A percentile compares a stretch with the other conserved stretches of the same genome.
These are phyloP conservation scores for Trypethelium eluteriae DNA, from an alignment of 495 filamentous ascomycete species.

Conservation along the genomic window DNA sequence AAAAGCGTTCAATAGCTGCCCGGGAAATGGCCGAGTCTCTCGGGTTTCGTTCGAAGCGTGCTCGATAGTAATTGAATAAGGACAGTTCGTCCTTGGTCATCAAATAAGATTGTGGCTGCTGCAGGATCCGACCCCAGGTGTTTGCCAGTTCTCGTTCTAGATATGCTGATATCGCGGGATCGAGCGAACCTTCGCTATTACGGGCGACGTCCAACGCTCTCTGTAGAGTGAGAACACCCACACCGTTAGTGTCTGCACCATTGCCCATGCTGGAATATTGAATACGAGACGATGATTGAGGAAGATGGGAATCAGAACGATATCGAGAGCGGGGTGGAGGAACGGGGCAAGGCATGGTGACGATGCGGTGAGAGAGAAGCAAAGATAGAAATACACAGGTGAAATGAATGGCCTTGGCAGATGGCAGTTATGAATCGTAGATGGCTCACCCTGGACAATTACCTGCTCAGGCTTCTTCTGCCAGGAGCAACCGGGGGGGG, in stretches of 20 bases:
- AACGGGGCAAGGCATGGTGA: constrained; percentile 4
- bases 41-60: constrained; percentile 43
- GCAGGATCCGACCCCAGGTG: constrained; percentile 56
- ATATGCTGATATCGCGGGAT: constrained; percentile 43
- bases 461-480: neutral
- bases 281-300: neutral
- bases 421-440: constrained; percentile 1
- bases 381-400: constrained; percentile 10
- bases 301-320: neutral
- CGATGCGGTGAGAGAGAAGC: neutral
- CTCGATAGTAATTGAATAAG: constrained; percentile 68
- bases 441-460: constrained; percentile 7
- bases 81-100: constrained; percentile 65
- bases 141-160: constrained; percentile 51
- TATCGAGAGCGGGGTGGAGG: constrained; percentile 1
- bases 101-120: constrained; percentile 54
- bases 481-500: neutral
- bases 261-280: neutral
- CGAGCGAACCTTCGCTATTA: constrained; percentile 50
- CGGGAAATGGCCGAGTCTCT: constrained; percentile 32
- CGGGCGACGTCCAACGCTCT: constrained; percentile 61
- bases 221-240: constrained; percentile 37
- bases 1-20: constrained; percentile 44
- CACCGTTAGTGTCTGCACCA: constrained; percentile 23
- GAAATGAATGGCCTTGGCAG: constrained; percentile 12